phyloP scores from a whole-genome alignment of 2,329 filamentous ascomycete species.

The Botryotinia narcissicola region DNA sequence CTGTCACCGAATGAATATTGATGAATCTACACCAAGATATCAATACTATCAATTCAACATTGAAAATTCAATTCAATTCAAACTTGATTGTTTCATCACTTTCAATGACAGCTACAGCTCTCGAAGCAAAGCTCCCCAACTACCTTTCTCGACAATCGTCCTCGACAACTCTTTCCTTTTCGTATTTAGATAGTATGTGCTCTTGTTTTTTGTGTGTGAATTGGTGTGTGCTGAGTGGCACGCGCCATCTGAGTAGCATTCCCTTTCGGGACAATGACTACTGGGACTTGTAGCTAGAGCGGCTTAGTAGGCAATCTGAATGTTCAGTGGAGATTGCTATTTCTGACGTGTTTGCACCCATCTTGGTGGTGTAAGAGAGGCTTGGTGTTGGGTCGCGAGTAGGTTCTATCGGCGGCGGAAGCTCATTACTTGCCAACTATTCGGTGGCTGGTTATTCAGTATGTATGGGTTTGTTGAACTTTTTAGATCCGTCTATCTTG shows the following conservation, averaged over 20 bases:
- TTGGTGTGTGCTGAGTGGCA: conserved; percentile 2
- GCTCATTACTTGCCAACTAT: conserved; percentile 4
- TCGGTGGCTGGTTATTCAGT: conserved; percentile 5
- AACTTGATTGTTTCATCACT: neutral
- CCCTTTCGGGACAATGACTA: neutral
- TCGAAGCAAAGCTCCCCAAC: neutral
- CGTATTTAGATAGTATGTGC: neutral
- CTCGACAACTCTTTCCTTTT: neutral
- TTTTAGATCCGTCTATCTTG: conserved; percentile 7
- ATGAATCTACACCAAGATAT: neutral
- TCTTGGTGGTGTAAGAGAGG: conserved; percentile 12
- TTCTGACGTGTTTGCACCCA: neutral
- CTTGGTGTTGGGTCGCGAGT: conserved; percentile 9
- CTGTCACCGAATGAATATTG: neutral
- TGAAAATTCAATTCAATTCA: neutral
- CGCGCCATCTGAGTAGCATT: neutral
- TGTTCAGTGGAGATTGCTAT: conserved; percentile 5
- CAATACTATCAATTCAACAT: neutral
- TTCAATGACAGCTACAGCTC: neutral
- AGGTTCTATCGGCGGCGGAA: conserved; percentile 11
- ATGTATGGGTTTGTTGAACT: conserved; percentile 15
- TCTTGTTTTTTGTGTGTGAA: neutral
- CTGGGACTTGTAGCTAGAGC: conserved; percentile 12
- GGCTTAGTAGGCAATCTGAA: conserved; percentile 11
- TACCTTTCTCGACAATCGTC: neutral